Conservation (phyloP, 2,329 filamentous ascomycete genomes). For the Penicillium concentricum region DNA sequence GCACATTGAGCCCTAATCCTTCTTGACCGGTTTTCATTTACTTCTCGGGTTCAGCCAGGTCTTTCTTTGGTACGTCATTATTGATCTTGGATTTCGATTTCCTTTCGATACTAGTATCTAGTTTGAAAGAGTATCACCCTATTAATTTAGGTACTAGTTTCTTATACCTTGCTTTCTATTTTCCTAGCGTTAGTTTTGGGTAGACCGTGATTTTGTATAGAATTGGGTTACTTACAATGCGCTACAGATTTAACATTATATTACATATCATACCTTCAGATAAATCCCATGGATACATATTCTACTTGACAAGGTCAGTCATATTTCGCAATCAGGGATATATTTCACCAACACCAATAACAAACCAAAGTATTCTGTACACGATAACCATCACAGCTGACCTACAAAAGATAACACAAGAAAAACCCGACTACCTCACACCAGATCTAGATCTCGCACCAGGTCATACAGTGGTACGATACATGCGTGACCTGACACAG, state of each 20-base stretch:
- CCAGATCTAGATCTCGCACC: slow-evolving; percentile 1
- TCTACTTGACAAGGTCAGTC: not conserved
- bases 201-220: not conserved
- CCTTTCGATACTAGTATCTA: slow-evolving; percentile 9
- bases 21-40: slow-evolving; percentile 1
- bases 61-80: not conserved
- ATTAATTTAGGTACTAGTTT: slow-evolving; percentile 11
- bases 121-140: slow-evolving; percentile 6
- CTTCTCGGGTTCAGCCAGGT: slow-evolving; percentile 6
- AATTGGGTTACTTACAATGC: not conserved
- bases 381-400: not conserved
- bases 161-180: not conserved
- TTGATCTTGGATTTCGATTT: not conserved
- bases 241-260: not conserved
- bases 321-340: not conserved
- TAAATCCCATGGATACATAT: not conserved
- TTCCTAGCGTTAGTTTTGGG: not conserved
- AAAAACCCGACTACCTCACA: not conserved
- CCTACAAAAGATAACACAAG: not conserved
- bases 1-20: slow-evolving; percentile 5
- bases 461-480: not conserved
- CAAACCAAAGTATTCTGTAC: not conserved
- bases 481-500: not conserved
- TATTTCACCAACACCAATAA: not conserved
- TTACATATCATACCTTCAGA: too few relatives aligned